Evolutionary conservation across 2,329 filamentous ascomycete genomes (phyloP), one percentile per base, ranked within the genome.

Genomic region (Hymenoscyphus infarciens): DNA sequence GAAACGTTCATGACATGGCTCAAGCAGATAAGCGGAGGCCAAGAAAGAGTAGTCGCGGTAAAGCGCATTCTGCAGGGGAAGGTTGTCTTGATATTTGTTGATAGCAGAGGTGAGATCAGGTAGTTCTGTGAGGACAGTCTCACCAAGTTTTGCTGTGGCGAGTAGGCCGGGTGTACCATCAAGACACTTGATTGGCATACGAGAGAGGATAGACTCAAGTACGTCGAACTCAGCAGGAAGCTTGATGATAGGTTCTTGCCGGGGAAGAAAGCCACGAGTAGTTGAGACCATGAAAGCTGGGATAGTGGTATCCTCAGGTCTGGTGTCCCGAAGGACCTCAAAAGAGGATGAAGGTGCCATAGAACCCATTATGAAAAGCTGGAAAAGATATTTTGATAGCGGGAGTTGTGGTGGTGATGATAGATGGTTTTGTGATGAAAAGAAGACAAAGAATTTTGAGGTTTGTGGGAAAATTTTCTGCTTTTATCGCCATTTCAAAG

Each of bases 11-110:
- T 95, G 93, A 75, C 93, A 97, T 11, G 93, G 93, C 80, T 97
- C 93, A 33, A 97, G 86, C 33, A 97, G 81, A 74, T 96, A 97
- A 0, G 92, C 90, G 27, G 91, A 96, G 5, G 92, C 90, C 33
- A 97, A 79, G 81, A 97, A 97, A 15, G 90, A 90, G 75, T 97
- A 97, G 78, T 97, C 93, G 22, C 93, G 84, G 76, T 97, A 97
- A 56, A 96, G 79, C 38, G 92, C 92, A 71, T 93, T 95, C 80
- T 96, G 87, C 63, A 91, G 78, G 16, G 89, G 88, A 45, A 94
- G 82, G 76, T 97, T 88, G 65, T 87, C 79, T 69, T 83, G 81
- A 69, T 90, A 88, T 75, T 86, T 85, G 71, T 95, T 88, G 62
- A 97, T 83, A 68, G 85, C 82, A 5, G 81, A 81, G 0, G 89